phyloP scores from a whole-genome alignment of 257 asterid species.

The Solanum virginianum region DNA sequence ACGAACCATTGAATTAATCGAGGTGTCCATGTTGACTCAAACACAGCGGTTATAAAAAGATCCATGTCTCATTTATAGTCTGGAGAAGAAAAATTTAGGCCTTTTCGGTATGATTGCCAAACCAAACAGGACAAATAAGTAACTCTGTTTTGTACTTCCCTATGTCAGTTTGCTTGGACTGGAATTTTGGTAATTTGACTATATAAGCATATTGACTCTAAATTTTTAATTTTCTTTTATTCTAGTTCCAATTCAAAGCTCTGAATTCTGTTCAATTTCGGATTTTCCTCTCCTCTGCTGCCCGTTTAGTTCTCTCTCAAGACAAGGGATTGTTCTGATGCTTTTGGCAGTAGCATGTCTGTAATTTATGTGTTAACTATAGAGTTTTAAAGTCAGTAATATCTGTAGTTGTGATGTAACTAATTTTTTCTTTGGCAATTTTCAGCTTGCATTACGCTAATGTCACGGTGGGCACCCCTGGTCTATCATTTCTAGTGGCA shows the following conservation, averaged over 20 bases:
- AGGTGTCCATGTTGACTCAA: too few species aligned
- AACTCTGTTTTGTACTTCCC: not conserved
- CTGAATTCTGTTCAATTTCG: not conserved
- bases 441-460: slow-evolving; percentile 87
- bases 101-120: not conserved
- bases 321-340: not conserved
- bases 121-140: not conserved
- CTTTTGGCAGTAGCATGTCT: not conserved
- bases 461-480: slow-evolving; percentile 77
- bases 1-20: not conserved
- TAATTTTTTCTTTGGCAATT: not conserved
- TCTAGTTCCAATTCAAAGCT: not conserved
- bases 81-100: not conserved
- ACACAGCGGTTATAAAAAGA: not conserved
- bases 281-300: not conserved
- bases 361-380: not conserved
- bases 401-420: not conserved
- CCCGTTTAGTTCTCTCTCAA: not conserved
- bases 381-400: not conserved
- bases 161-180: not conserved
- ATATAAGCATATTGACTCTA: not conserved
- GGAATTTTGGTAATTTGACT: not conserved
- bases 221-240: not conserved
- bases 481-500: slow-evolving; percentile 56
- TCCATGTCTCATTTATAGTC: not conserved